Evolutionary conservation across 176 grass and related monocot genomes (phyloP).

Genomic region (Avena eriantha): DNA sequence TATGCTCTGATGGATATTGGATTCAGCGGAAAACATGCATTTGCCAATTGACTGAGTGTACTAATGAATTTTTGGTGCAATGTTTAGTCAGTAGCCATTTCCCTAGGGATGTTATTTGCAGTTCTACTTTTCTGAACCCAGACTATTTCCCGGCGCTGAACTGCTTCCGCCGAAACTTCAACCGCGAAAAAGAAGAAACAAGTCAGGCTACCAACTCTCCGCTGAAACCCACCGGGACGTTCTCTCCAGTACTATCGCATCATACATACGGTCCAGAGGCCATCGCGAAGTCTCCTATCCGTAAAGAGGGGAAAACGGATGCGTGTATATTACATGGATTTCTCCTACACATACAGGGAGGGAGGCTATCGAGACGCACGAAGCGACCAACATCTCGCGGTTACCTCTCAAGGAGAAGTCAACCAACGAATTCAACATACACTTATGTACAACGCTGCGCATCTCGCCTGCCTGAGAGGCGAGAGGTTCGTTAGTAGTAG

Average conservation of each 20-base stretch:
- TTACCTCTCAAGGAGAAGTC: constrained; percentile 1
- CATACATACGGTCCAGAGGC: too few relatives aligned
- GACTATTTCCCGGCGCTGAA: neutral
- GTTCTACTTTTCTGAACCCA: neutral
- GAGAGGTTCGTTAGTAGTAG: constrained; percentile 9
- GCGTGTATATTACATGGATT: constrained; percentile 27
- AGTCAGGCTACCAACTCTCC: neutral
- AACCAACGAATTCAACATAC: too few relatives aligned
- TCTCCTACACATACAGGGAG: constrained; percentile 25
- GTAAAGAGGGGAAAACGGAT: neutral
- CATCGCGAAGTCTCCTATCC: neutral
- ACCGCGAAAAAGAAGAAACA: neutral
- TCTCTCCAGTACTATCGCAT: neutral
- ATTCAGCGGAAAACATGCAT: too few relatives aligned
- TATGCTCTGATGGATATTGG: too few relatives aligned
- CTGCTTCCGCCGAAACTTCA: neutral
- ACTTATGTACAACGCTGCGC: constrained; percentile 29
- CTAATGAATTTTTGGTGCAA: too few relatives aligned
- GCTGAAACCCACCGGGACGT: neutral
- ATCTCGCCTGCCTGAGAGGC: neutral
- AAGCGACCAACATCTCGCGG: neutral
- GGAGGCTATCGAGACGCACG: neutral
- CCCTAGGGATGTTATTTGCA: too few relatives aligned
- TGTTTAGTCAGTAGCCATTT: too few relatives aligned
- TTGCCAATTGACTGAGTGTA: too few relatives aligned